Evolutionary conservation across 306 rosid genomes (phyloP), one percentile per base, ranked within the genome.

Genomic region (Trichosanthes truncata): DNA sequence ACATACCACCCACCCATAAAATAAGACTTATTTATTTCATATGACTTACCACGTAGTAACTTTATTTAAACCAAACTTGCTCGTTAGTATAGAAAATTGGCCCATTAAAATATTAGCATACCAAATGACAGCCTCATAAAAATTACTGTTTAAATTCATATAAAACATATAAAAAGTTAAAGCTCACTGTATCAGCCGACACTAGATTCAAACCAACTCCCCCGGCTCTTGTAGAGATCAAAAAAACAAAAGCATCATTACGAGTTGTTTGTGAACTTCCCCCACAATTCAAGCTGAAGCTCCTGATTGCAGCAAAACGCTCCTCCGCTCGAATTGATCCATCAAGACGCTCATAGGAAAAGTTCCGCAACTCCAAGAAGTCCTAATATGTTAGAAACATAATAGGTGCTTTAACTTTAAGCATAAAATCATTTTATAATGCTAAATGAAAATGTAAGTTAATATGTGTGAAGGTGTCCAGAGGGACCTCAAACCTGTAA

Each of bases 251-350:
- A 76, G 98, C 91, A 81, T 84, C 95, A 84, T 72, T 81, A 43
- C 67, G 84, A 33, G 85, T 87, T 74, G 82, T 76, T 83, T 86
- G 89, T 77, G 90, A 85, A 83, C 83, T 86, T 84, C 61, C 79
- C 87, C 87, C 84, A 80, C 89, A 84, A 67, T 91, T 81, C 76
- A 74, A 77, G 79, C 97, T 92, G 85, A 94, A 94, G 85, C 97
- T 94, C 88, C 95, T 92, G 84, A 94, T 92, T 74, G 97, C 97
- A 82, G 98, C 91, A 90, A 94, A 94, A 40, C 98, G 93, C 89
- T 94, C 98, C 91, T 94, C 98, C 31, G 98, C 98, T 74, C 98
- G 92, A 79, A 94, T 67, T 52, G 98, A 94, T 79, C 98, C 98
- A 88, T 94, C 98, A 81, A 94, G 98, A 80, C 97, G 98, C 84